Evolutionary conservation across 345 rosid genomes (phyloP).

Genomic region (Acer negundo): DNA sequence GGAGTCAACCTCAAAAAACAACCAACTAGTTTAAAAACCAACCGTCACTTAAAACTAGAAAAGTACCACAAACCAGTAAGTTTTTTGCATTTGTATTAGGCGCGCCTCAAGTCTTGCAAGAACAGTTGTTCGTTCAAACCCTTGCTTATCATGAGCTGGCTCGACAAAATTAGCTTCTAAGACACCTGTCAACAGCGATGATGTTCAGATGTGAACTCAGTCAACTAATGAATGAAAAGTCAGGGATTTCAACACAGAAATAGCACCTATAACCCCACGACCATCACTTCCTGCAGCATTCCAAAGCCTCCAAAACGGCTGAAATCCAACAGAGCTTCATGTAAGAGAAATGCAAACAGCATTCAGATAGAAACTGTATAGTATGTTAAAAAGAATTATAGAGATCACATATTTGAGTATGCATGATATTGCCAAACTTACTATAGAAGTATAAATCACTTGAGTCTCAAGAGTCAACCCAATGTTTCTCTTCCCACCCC

Average conservation of each 20-base stretch:
- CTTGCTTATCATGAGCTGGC: conserved; percentile 98
- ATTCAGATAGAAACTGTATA: neutral
- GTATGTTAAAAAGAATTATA: neutral
- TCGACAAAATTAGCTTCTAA: conserved; percentile 95
- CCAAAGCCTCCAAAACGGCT: conserved; percentile 99
- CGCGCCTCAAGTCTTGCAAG: conserved; percentile 82
- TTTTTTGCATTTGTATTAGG: conserved; percentile 80
- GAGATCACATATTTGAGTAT: neutral
- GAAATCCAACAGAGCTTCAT: conserved; percentile 19
- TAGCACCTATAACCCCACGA: conserved; percentile 87
- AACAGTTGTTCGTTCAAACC: conserved; percentile 89
- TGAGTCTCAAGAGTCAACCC: neutral
- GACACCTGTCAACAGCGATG: conserved; percentile 54
- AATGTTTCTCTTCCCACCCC: neutral
- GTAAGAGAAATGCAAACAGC: conserved; percentile 7
- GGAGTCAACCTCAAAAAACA: neutral
- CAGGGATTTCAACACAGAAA: conserved; percentile 16
- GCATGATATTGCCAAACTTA: neutral
- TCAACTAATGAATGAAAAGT: neutral
- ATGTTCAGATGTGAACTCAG: conserved; percentile 17
- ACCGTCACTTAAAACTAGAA: conserved; percentile 8
- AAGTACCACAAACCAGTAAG: conserved; percentile 61
- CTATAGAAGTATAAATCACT: neutral
- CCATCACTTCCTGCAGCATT: conserved; percentile 91
- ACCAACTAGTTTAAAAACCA: neutral